Base-by-base conservation (phyloP, 176 grass and related monocot species). In the Avena sativa region DNA sequence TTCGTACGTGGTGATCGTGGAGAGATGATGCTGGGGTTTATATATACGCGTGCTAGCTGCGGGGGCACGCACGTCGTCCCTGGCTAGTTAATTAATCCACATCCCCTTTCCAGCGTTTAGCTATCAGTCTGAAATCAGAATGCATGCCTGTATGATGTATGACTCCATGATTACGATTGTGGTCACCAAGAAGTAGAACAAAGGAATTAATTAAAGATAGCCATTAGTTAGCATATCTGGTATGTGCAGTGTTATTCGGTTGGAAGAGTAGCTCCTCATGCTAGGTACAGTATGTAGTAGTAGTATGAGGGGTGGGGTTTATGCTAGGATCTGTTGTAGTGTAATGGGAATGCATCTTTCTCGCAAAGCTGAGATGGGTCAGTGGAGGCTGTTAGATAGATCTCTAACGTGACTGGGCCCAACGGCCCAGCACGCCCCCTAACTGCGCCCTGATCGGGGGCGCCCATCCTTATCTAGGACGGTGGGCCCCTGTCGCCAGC, bases 191-290 rank as follows among this genome's bases (percentile, higher is more conserved):
- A 43, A 43, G 40, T 43, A 30, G 53, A n/a, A 26, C 46, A 7
- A 32, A 20, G 0, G 74, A 56, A 56, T 77, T 34, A 19, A 34
- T 77, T 19, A 1, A 30, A 30, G 48, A 30, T 50, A 52, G 8
- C 48, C 73, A 57, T 56, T 56, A 19, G 28, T 56, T 34, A 57
- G 74, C 74, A 56, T 78, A 57, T 58, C 75, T 12, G 75, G 52
- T 40, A 79, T 40, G 40, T n/a, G 32, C 53, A 49, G 59, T 30
- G 43, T 28, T 46, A 30, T 28, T 80, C n/a, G 78, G 78, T 48
- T 80, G 58, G 59, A 21, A 64, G 21, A 80, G 21, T 25, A n/a
- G 38, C n/a, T 11, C 44, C 4, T 47, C 4, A 44, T 21, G 55
- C 12, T 8, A 21, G 10, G 11, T 53, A 76, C 74, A 32, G 49